Evolutionary conservation across 1,284 basidiomycete species (phyloP).

Genomic region (Kalmanozyma brasiliensis): DNA sequence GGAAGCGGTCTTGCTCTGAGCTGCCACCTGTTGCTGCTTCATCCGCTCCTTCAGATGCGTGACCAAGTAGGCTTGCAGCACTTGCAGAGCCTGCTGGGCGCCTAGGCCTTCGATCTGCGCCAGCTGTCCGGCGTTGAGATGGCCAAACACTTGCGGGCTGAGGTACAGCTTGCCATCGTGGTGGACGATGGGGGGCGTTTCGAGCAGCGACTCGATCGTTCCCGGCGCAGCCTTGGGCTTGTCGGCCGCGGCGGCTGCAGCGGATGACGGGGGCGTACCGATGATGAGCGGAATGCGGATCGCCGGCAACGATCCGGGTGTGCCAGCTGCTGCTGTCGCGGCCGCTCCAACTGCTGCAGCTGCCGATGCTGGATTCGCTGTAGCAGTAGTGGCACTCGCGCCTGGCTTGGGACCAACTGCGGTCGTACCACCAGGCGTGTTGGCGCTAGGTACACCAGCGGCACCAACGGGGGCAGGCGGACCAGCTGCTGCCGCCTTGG

Average conservation of each 20-base stretch:
- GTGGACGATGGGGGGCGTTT: conserved; percentile 79
- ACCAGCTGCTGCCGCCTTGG: conserved; percentile 40
- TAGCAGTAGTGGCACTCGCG: conserved; percentile 2
- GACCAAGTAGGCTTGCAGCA: conserved; percentile 85
- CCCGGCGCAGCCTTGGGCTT: conserved; percentile 63
- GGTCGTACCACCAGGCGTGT: conserved; percentile 2
- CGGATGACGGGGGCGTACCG: conserved; percentile 72
- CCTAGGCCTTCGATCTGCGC: conserved; percentile 81
- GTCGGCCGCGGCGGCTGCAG: conserved; percentile 55
- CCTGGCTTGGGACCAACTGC: neutral
- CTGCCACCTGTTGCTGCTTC: conserved; percentile 68
- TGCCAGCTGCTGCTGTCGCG: conserved; percentile 17
- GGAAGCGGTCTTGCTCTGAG: conserved; percentile 44
- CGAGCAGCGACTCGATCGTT: conserved; percentile 67
- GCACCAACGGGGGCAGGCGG: conserved; percentile 6
- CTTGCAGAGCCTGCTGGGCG: conserved; percentile 81
- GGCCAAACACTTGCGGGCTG: conserved; percentile 84
- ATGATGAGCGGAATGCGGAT: conserved; percentile 74
- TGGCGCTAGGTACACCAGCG: conserved; percentile 3
- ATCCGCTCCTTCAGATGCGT: conserved; percentile 83
- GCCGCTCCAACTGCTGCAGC: conserved; percentile 7
- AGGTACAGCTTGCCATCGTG: conserved; percentile 85
- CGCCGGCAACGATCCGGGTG: conserved; percentile 26
- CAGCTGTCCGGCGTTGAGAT: conserved; percentile 79
- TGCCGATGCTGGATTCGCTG: conserved; percentile 10